Evolutionary conservation across 2,329 filamentous ascomycete genomes (phyloP).

Genomic region (Stachybotrys echinatus): DNA sequence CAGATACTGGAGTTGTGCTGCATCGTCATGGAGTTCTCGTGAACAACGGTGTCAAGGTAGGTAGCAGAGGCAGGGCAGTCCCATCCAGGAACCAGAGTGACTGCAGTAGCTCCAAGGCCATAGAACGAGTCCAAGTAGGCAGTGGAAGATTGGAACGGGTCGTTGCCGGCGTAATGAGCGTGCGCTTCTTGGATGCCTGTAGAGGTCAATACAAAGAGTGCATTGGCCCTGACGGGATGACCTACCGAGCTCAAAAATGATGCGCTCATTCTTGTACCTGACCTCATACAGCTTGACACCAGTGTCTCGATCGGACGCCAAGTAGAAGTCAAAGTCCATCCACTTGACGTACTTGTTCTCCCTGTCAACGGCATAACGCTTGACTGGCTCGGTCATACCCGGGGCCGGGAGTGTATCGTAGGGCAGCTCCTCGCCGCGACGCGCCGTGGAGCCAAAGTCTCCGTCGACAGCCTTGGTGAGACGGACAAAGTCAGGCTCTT

Average conservation of each 20-base stretch:
- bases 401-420: constrained; percentile 6
- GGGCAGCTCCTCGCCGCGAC: constrained; percentile 22
- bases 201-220: background rate
- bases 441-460: constrained; percentile 37
- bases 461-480: constrained; percentile 42
- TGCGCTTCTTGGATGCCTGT: constrained; percentile 47
- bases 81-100: constrained; percentile 40
- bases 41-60: constrained; percentile 42
- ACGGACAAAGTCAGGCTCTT: constrained; percentile 37
- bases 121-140: constrained; percentile 42
- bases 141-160: constrained; percentile 39
- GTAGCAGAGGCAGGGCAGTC: constrained; percentile 48
- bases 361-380: constrained; percentile 7
- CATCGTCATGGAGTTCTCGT: constrained; percentile 34
- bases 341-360: constrained; percentile 11
- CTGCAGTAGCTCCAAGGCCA: constrained; percentile 40
- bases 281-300: constrained; percentile 48
- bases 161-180: constrained; percentile 44
- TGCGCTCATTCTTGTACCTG: constrained; percentile 45
- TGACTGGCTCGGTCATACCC: constrained; percentile 5
- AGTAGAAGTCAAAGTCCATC: constrained; percentile 43
- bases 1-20: constrained; percentile 47
- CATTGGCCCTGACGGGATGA: background rate
- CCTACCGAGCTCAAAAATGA: constrained; percentile 45
- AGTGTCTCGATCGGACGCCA: constrained; percentile 40